phyloP scores from a whole-genome alignment of 116 monocot genomes.

The Papilionanthe hybrid region DNA sequence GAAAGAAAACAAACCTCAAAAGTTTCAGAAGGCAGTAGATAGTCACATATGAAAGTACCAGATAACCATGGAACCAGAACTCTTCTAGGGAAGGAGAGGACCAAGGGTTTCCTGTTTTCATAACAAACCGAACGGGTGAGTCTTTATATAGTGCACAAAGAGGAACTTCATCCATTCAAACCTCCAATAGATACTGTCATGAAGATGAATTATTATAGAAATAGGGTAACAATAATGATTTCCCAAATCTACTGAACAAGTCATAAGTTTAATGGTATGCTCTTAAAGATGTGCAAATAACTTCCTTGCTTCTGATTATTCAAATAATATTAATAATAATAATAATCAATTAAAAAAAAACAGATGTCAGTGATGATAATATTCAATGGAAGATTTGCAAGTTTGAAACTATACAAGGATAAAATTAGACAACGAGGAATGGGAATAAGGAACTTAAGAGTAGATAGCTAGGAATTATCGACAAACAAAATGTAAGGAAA shows the following conservation, averaged over 20 bases:
- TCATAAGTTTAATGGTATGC: background rate
- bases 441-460: too few relatives aligned
- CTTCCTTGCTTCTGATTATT: too few relatives aligned
- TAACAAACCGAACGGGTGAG: constrained; percentile 8
- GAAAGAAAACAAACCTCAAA: constrained; percentile 51
- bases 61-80: constrained; percentile 69
- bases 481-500: too few relatives aligned
- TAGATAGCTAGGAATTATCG: too few relatives aligned
- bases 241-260: background rate
- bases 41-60: constrained; percentile 68
- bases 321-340: too few relatives aligned
- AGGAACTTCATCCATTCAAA: background rate
- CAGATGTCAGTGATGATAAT: too few relatives aligned
- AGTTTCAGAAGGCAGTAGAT: constrained; percentile 74
- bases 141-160: background rate
- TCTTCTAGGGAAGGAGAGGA: constrained; percentile 71
- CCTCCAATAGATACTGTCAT: background rate
- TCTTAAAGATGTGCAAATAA: too few relatives aligned
- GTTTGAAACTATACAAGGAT: too few relatives aligned
- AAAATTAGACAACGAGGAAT: too few relatives aligned
- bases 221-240: background rate
- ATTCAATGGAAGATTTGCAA: too few relatives aligned
- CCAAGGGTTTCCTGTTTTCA: constrained; percentile 38
- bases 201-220: background rate
- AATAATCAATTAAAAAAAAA: too few relatives aligned